Base-by-base conservation (phyloP, 163 green algal genomes). In the Smithsoniella earleae region DNA sequence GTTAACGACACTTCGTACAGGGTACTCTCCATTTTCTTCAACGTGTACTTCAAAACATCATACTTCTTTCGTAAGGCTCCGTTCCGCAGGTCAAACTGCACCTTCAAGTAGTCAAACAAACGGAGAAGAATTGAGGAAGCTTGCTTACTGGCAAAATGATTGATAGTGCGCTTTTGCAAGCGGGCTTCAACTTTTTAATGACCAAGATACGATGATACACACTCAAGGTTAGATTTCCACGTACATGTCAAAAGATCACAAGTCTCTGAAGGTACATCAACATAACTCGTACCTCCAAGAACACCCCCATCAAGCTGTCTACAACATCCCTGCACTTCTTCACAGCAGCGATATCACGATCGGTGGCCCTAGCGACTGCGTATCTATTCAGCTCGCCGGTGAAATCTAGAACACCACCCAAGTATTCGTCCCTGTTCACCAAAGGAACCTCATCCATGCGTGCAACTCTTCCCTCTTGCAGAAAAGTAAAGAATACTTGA, bases 351-450 rank as follows among this genome's bases (percentile, higher is more conserved):
- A 76, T 81, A 76, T 95, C 86, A 0, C 89, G 78, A 16, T n/a
- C 33, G 1, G 89, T 95, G 18, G 89, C 89, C 20, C 78, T 73
- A 4, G 77, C 75, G 6, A 95, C 75, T 5, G 83, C 80, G 62
- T 85, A 89, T 30, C 89, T 74, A 73, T 89, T 89, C 30, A 95
- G 86, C 81, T 95, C 89, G 1, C 88, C 89, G 2, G 86, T 91
- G 73, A 95, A 91, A 80, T 95, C 89, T 37, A 95, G 74, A 73
- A 95, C 82, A 27, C 87, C 89, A 8, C 85, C 87, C 33, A 91
- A 75, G 69, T 83, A 92, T 80, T 94, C 88, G 34, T 94, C 88
- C 6, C 73, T 76, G n/a, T 88, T 82, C 4, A 74, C 78, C 13
- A 90, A 72, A 3, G 79, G 63, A 44, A 95, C 34, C 73, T 92